These are phyloP conservation scores for Arthroderma uncinatum DNA, from an alignment of 2,329 filamentous ascomycete species.

Conservation along the genomic window DNA sequence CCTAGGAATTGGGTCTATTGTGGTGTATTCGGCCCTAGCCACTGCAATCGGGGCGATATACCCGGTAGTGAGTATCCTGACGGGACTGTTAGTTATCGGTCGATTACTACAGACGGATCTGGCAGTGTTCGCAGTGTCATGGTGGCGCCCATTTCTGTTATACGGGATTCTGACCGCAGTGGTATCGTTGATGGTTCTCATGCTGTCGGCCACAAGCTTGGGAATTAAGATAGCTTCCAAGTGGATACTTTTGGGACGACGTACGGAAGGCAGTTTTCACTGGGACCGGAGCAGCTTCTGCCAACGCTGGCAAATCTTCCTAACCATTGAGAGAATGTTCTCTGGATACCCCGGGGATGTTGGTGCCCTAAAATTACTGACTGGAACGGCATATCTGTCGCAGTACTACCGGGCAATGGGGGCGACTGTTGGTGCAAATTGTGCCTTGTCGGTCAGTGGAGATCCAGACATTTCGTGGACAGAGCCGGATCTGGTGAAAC, in stretches of 20 bases:
- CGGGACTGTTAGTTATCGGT: background rate
- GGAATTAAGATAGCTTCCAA: slow-evolving; percentile 1
- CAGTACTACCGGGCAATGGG: slow-evolving; percentile 1
- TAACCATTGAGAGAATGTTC: slow-evolving; percentile 2
- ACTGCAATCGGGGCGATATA: background rate
- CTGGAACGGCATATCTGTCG: background rate
- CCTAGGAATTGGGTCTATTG: background rate
- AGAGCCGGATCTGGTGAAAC: slow-evolving; percentile 3
- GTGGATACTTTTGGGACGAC: slow-evolving; percentile 4
- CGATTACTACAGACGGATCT: background rate
- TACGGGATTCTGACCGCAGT: background rate
- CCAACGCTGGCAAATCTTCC: slow-evolving; percentile 6
- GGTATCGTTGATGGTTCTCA: background rate
- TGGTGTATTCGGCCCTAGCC: background rate
- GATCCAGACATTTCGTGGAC: background rate
- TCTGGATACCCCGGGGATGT: background rate
- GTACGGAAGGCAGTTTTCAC: background rate
- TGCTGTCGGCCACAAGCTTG: background rate
- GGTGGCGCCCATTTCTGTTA: slow-evolving; percentile 1
- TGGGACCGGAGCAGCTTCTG: slow-evolving; percentile 7
- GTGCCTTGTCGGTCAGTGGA: slow-evolving; percentile 1
- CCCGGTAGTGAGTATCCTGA: background rate
- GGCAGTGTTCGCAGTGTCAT: background rate
- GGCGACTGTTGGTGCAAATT: background rate
- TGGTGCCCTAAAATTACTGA: background rate